A percentile compares a stretch with the other conserved stretches of the same genome.
These are phyloP conservation scores for Pseudodiploospora longispora DNA, from an alignment of 2,329 filamentous ascomycete species.

Conservation along the genomic window DNA sequence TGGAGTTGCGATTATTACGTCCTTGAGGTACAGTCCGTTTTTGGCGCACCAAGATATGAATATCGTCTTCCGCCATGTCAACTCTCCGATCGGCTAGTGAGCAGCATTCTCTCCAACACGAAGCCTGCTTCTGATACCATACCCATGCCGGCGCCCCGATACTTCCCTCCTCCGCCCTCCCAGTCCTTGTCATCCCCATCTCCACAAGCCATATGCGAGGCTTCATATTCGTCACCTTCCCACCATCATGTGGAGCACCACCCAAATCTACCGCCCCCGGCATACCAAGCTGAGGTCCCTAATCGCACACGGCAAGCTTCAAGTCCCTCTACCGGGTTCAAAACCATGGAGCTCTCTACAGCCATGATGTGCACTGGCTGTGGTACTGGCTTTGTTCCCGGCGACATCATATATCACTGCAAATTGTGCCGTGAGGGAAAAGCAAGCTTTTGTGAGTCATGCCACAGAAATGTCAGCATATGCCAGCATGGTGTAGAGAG, in stretches of 20 bases:
- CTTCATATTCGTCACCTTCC: too few species aligned
- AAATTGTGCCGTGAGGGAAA: neutral
- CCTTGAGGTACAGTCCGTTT: conserved; percentile 1
- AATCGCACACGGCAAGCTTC: neutral
- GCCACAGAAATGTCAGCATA: neutral
- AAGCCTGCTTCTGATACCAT: neutral
- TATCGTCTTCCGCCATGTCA: conserved; percentile 4
- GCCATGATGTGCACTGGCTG: conserved; percentile 9
- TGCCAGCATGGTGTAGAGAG: conserved; percentile 4
- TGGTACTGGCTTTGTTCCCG: conserved; percentile 3
- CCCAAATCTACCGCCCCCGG: neutral
- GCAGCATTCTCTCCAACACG: neutral
- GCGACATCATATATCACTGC: conserved; percentile 5
- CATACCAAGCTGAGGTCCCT: neutral
- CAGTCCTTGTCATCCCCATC: too few species aligned
- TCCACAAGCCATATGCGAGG: too few species aligned
- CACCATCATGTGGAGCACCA: too few species aligned
- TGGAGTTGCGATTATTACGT: conserved; percentile 7
- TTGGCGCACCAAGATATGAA: conserved; percentile 1
- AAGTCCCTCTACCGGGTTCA: neutral
- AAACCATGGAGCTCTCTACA: conserved; percentile 3
- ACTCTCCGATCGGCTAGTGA: neutral
- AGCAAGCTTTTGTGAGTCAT: conserved; percentile 1
- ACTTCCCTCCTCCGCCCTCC: too few species aligned
- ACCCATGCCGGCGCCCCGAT: neutral